Conservation (phyloP, 2,329 filamentous ascomycete species). For the Paraphaeosphaeria sporulosa region DNA sequence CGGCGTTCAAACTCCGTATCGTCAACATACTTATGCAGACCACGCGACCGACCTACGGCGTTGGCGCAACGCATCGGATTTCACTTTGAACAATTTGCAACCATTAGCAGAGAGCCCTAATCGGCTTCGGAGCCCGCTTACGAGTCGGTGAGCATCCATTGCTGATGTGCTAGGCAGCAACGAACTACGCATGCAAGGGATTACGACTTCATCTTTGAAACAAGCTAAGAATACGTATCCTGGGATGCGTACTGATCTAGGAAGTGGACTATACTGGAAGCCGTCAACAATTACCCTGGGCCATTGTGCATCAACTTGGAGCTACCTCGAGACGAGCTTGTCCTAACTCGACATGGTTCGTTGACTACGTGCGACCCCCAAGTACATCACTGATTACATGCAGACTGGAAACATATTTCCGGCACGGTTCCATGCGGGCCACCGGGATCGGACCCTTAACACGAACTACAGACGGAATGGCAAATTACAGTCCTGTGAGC, state of each 20-base stretch:
- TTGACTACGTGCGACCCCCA: neutral
- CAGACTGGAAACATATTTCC: slow-evolving; percentile 42
- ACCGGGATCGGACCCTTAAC: slow-evolving; percentile 37
- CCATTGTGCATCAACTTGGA: neutral
- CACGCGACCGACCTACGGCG: slow-evolving; percentile 1
- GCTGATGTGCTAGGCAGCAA: neutral
- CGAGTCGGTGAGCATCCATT: neutral
- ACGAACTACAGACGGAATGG: slow-evolving; percentile 44
- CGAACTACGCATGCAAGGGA: neutral
- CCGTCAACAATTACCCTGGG: neutral
- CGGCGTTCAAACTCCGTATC: slow-evolving; percentile 9
- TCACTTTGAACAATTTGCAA: neutral
- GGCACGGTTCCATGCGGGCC: slow-evolving; percentile 32
- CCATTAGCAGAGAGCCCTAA: neutral
- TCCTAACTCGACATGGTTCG: slow-evolving; percentile 2
- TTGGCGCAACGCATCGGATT: slow-evolving; percentile 2
- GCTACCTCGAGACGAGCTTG: neutral
- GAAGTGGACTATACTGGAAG: neutral
- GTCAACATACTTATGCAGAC: slow-evolving; percentile 5
- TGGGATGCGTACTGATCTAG: neutral
- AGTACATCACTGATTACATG: neutral
- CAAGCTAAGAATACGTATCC: neutral
- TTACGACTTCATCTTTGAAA: neutral
- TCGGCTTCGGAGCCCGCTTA: slow-evolving; percentile 1
- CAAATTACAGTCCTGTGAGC: slow-evolving; percentile 49